A percentile compares a stretch with the other conserved stretches of the same genome.
These are phyloP conservation scores for Viola odorata DNA, from an alignment of 345 rosid species.

Conservation along the genomic window DNA sequence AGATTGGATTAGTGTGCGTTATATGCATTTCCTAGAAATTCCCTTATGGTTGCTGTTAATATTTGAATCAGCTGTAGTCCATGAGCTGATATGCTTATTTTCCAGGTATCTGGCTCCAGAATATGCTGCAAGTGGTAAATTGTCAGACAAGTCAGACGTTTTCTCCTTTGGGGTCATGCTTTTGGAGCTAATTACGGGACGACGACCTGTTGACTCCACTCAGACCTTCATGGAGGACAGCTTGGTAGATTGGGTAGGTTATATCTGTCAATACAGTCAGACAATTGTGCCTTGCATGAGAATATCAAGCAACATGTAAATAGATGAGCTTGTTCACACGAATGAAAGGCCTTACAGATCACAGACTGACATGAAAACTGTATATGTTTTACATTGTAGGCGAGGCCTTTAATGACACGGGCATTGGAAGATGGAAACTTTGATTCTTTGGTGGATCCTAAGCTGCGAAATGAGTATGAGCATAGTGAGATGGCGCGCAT, in stretches of 20 bases:
- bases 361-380: not conserved
- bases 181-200: slow-evolving; percentile 83
- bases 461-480: slow-evolving; percentile 50
- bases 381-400: slow-evolving; percentile 33
- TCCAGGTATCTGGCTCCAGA: slow-evolving; percentile 91
- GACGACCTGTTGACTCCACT: slow-evolving; percentile 62
- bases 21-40: not conserved
- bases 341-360: not conserved
- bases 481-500: slow-evolving; percentile 68
- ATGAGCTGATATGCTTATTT: slow-evolving; percentile 1
- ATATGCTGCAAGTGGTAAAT: slow-evolving; percentile 89
- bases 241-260: slow-evolving; percentile 88
- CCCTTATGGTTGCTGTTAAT: not conserved
- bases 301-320: not conserved
- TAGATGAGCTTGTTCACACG: not conserved
- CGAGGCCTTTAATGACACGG: slow-evolving; percentile 64
- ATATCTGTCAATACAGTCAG: not conserved
- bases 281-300: not conserved
- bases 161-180: slow-evolving; percentile 92
- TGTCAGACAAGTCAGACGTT: slow-evolving; percentile 80
- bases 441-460: slow-evolving; percentile 54
- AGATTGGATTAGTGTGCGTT: no score
- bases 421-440: slow-evolving; percentile 62
- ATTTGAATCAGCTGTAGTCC: not conserved
- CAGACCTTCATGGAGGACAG: slow-evolving; percentile 70